phyloP scores from a whole-genome alignment of 176 grass and related monocot genomes.

The Ensete glaucum region DNA sequence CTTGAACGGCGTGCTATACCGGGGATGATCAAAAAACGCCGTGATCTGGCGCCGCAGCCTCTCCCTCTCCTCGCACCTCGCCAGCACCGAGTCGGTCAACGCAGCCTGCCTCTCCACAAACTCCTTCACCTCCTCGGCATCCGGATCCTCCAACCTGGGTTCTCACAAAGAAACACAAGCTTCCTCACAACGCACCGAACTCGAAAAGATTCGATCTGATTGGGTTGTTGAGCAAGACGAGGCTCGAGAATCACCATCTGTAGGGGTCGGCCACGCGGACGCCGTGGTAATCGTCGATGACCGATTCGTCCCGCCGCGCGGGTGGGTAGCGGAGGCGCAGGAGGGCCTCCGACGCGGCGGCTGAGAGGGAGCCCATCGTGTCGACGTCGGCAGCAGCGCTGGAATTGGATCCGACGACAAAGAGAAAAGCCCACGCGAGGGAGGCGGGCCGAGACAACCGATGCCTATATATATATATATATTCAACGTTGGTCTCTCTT shows the following conservation, averaged over 20 bases:
- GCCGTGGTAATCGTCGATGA: constrained; percentile 59
- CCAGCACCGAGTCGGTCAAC: constrained; percentile 57
- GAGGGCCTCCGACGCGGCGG: constrained; percentile 15
- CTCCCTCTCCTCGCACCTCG: constrained; percentile 45
- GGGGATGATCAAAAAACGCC: constrained; percentile 62
- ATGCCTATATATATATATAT: too few relatives aligned
- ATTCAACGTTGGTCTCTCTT: too few relatives aligned
- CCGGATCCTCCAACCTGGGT: constrained; percentile 86
- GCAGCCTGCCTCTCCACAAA: constrained; percentile 66
- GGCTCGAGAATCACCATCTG: constrained; percentile 41
- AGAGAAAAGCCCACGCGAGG: too few relatives aligned
- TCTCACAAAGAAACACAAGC: too few relatives aligned
- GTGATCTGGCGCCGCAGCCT: constrained; percentile 51
- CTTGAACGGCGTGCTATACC: constrained; percentile 62
- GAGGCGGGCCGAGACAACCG: too few relatives aligned
- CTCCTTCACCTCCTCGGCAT: constrained; percentile 73
- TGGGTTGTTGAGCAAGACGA: neutral
- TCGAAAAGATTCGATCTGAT: neutral
- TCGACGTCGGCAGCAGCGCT: neutral
- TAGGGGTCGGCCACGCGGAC: constrained; percentile 63
- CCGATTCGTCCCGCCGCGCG: constrained; percentile 47
- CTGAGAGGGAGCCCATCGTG: constrained; percentile 51
- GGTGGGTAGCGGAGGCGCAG: constrained; percentile 44
- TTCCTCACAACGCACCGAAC: neutral
- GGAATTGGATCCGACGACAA: too few relatives aligned